A percentile compares a stretch with the other conserved stretches of the same genome.
Conservation (phyloP, 1,284 basidiomycete genomes). For the Trametes pubescens region DNA sequence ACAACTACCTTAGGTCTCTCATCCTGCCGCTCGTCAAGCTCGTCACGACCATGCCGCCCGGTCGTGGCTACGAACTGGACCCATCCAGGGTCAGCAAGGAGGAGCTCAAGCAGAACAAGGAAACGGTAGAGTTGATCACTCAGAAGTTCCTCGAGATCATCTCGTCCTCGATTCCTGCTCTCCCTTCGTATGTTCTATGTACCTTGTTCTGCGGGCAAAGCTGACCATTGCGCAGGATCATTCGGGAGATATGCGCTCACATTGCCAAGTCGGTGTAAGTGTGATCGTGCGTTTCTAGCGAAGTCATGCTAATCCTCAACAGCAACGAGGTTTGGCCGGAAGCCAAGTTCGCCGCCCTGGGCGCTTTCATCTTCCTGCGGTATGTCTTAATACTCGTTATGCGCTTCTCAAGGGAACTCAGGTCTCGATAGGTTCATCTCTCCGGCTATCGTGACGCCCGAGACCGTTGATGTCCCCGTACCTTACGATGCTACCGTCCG, state of each 20-base stretch:
- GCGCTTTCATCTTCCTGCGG: slow-evolving; percentile 92
- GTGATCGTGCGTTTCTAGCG: slow-evolving; percentile 4
- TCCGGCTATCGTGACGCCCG: slow-evolving; percentile 88
- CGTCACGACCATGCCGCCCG: slow-evolving; percentile 76
- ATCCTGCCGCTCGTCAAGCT: slow-evolving; percentile 80
- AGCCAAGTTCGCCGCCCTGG: slow-evolving; percentile 85
- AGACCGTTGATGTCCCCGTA: slow-evolving; percentile 83
- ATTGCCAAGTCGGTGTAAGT: slow-evolving; percentile 85
- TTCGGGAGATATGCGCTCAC: slow-evolving; percentile 88
- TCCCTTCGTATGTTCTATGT: slow-evolving; percentile 72
- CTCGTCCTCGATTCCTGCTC: slow-evolving; percentile 69
- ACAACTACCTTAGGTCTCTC: slow-evolving; percentile 84
- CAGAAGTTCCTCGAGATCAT: slow-evolving; percentile 82
- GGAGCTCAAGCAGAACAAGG: slow-evolving; percentile 73
- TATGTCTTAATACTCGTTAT: slow-evolving; percentile 41
- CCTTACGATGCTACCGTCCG: slow-evolving; percentile 70
- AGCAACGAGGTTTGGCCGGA: slow-evolving; percentile 81
- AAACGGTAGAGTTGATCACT: slow-evolving; percentile 79
- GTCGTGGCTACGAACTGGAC: slow-evolving; percentile 84
- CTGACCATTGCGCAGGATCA: slow-evolving; percentile 61
- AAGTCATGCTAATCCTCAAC: not conserved
- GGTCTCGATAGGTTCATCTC: slow-evolving; percentile 70
- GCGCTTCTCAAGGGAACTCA: slow-evolving; percentile 4
- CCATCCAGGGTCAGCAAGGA: slow-evolving; percentile 69
- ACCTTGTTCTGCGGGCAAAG: not conserved